These are phyloP conservation scores for Ceratobasidium sp. DNA, from an alignment of 1,284 basidiomycete species.

Conservation along the genomic window DNA sequence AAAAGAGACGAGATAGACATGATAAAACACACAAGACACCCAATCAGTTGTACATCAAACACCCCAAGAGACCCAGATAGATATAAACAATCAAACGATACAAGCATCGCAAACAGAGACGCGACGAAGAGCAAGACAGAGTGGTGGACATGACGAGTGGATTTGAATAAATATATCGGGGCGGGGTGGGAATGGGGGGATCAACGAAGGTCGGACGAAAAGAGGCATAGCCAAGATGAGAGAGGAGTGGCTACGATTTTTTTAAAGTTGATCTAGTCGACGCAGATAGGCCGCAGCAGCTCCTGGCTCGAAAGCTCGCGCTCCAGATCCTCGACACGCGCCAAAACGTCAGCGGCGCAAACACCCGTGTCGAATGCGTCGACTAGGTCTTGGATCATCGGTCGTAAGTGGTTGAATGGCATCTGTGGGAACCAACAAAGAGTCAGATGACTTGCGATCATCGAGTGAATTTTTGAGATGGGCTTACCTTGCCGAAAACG, in stretches of 20 bases:
- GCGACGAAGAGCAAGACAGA: not conserved
- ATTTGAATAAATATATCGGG: not conserved
- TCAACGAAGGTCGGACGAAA: not conserved
- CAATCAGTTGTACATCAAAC: too few species aligned
- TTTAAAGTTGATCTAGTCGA: not conserved
- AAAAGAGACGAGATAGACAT: conserved; percentile 1
- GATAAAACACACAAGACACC: conserved; percentile 12
- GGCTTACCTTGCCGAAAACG: conserved; percentile 37
- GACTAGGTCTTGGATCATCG: conserved; percentile 40
- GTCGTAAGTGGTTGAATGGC: conserved; percentile 41
- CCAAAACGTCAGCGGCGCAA: conserved; percentile 27
- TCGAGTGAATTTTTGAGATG: not conserved
- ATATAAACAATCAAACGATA: conserved; percentile 45
- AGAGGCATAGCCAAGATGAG: conserved; percentile 8
- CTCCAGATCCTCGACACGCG: conserved; percentile 43
- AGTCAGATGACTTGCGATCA: not conserved
- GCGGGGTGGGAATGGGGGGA: not conserved
- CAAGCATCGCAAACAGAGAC: conserved; percentile 39
- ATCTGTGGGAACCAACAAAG: conserved; percentile 35
- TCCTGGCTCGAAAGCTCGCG: conserved; percentile 29
- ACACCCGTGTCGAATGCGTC: conserved; percentile 31
- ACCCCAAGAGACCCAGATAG: too few species aligned
- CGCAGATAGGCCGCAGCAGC: conserved; percentile 20
- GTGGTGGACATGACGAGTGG: conserved; percentile 9
- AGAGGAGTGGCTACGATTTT: not conserved